Conservation (phyloP, 176 grass and related monocot species). For the Phoenix roebelenii region DNA sequence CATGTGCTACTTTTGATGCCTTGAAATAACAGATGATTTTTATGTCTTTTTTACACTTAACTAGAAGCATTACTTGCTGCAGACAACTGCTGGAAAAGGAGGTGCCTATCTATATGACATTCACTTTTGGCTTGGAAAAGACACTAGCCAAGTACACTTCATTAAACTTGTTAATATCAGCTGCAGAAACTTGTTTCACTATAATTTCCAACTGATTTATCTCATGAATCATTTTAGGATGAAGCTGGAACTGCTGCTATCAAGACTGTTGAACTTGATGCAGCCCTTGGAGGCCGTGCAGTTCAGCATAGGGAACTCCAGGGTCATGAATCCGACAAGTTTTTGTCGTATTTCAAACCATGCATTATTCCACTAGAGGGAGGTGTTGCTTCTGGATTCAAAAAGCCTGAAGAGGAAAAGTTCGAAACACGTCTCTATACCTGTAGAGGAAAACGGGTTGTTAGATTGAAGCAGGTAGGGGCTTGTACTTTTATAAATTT, state of each 20-base stretch:
- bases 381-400: constrained; percentile 13
- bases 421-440: constrained; percentile 3
- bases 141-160: constrained; percentile 63
- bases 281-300: constrained; percentile 4
- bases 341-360: constrained; percentile 10
- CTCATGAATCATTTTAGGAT: neutral
- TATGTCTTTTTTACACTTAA: too few species aligned
- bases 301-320: constrained; percentile 9
- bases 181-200: too few species aligned
- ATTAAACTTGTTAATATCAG: too few species aligned
- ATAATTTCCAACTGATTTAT: too few species aligned
- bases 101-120: constrained; percentile 61
- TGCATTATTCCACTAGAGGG: constrained; percentile 13
- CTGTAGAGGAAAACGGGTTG: constrained; percentile 4
- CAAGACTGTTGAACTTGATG: constrained; percentile 15
- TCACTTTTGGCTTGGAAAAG: constrained; percentile 93
- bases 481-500: neutral
- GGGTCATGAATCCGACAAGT: constrained; percentile 2
- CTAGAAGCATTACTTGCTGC: neutral
- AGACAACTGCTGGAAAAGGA: constrained; percentile 63
- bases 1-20: too few species aligned
- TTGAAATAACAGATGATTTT: too few species aligned
- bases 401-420: constrained; percentile 1
- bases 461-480: constrained; percentile 5
- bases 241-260: constrained; percentile 17